Evolutionary conservation across 495 filamentous ascomycete genomes (phyloP).

Genomic region (Penicillium paradoxum): DNA sequence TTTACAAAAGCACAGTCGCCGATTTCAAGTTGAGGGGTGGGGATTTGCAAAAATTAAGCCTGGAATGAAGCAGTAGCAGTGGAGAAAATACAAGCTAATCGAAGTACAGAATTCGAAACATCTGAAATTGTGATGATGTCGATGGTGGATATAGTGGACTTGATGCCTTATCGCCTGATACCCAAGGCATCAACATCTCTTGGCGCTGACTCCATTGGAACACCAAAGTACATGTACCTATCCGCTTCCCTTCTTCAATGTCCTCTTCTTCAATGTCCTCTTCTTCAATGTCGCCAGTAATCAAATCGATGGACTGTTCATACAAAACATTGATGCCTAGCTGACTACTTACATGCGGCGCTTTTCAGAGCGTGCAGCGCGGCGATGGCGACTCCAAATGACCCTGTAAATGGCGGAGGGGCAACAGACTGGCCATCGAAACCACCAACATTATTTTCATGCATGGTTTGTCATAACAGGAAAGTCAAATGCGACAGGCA

Average conservation of each 20-base stretch:
- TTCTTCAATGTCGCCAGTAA: neutral
- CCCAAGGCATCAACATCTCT: neutral
- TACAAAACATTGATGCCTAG: neutral
- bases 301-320: too few relatives aligned
- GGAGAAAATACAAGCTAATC: neutral
- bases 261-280: neutral
- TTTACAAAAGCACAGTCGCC: neutral
- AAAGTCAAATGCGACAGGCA: slow-evolving; percentile 65
- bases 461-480: slow-evolving; percentile 59
- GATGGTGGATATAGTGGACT: neutral
- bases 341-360: neutral
- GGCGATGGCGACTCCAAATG: too few relatives aligned
- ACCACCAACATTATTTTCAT: slow-evolving; percentile 44
- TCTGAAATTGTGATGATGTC: slow-evolving; percentile 2
- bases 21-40: neutral
- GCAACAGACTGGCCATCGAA: slow-evolving; percentile 5
- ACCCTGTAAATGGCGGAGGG: neutral
- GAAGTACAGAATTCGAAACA: neutral
- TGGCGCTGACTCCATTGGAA: neutral
- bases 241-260: neutral
- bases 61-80: neutral
- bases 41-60: neutral
- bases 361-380: neutral
- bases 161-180: neutral
- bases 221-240: neutral